Percentiles rank a stretch among this genome's conserved stretches.
phyloP scores from a whole-genome alignment of 2,329 filamentous ascomycete genomes.

The Aspergillus viridinutans region DNA sequence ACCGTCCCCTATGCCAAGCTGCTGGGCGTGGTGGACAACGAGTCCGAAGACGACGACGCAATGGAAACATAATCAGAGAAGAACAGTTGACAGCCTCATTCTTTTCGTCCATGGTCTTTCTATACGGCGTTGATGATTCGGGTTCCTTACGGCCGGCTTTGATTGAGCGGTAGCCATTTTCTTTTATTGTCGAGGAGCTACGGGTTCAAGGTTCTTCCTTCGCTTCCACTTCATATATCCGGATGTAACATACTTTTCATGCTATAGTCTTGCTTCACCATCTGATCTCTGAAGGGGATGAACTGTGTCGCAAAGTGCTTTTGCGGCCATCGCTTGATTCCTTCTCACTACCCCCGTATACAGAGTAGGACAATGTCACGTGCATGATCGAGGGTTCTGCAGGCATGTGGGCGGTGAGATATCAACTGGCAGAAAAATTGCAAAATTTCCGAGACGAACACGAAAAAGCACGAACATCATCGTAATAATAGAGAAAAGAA shows the following conservation, averaged over 20 bases:
- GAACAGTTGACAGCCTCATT: background rate
- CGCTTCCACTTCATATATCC: slow-evolving; percentile 1
- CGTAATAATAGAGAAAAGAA: background rate
- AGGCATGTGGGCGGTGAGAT: slow-evolving; percentile 26
- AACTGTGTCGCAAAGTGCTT: background rate
- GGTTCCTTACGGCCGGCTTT: background rate
- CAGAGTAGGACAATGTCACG: background rate
- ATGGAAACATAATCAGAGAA: slow-evolving; percentile 28
- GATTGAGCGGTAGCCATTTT: background rate
- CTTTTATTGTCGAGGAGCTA: slow-evolving; percentile 2
- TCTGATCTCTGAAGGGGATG: background rate
- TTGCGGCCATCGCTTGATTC: background rate
- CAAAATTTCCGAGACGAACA: slow-evolving; percentile 11
- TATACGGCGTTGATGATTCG: background rate
- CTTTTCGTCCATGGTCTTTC: background rate
- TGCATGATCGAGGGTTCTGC: slow-evolving; percentile 11
- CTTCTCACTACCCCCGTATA: background rate
- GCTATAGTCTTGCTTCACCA: slow-evolving; percentile 2
- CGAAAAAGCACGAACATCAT: background rate
- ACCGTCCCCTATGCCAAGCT: slow-evolving; percentile 91
- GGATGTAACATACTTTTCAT: background rate
- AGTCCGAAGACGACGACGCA: slow-evolving; percentile 28
- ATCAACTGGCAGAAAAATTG: slow-evolving; percentile 18
- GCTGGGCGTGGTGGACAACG: slow-evolving; percentile 53
- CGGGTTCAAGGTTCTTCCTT: slow-evolving; percentile 4